Evolutionary conservation across 2,329 filamentous ascomycete genomes (phyloP), one percentile per base, ranked within the genome.

Genomic region (Alternaria arbusti): DNA sequence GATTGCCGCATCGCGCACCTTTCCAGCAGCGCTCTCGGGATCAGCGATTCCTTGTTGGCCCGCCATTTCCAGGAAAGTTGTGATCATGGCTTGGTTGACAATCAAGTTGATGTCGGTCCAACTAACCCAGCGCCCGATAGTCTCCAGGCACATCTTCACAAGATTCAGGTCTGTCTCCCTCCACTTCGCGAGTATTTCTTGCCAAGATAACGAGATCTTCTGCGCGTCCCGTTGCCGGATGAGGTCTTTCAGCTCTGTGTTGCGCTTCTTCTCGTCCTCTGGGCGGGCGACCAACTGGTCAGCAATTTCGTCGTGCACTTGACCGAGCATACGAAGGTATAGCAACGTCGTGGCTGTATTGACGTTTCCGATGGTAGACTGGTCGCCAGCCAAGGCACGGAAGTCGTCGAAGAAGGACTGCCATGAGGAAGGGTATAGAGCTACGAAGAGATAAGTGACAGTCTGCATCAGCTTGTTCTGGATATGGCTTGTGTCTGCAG

Each of bases 381-480:
- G 88, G 67, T 88, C 86, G 63, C 87, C 87, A 7, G 94, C 93
- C 70, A 99, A 82, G 61, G 87, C 86, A 65, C 96, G 85, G 71
- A 98, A 92, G 78, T 99, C 96, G 74, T 97, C 92, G 78, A 99
- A 90, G 81, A 97, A 98, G 63, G 85, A 88, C 74, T 92, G 88
- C 96, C 96, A 99, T 40, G 91, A 91, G 57, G 91, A 88, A 57
- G 89, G 89, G 80, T 99, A 99, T 58, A 97, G 86, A 12, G 90
- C 89, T 36, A 93, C 91, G 80, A 99, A 99, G 54, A 99, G 89
- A 76, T 93, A 96, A 10, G 96, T 99, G 73, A 99, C 84, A 12
- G 94, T 97, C 82, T 99, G 96, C 49, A 95, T 94, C 70, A 99
- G 88, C 82, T 99, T 99, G 84, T 98, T 99, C 82, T 98, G 95